Percentiles rank a stretch among this genome's conserved stretches.
These are phyloP conservation scores for Alternaria gaisen DNA, from an alignment of 2,329 filamentous ascomycete genomes.

Conservation along the genomic window DNA sequence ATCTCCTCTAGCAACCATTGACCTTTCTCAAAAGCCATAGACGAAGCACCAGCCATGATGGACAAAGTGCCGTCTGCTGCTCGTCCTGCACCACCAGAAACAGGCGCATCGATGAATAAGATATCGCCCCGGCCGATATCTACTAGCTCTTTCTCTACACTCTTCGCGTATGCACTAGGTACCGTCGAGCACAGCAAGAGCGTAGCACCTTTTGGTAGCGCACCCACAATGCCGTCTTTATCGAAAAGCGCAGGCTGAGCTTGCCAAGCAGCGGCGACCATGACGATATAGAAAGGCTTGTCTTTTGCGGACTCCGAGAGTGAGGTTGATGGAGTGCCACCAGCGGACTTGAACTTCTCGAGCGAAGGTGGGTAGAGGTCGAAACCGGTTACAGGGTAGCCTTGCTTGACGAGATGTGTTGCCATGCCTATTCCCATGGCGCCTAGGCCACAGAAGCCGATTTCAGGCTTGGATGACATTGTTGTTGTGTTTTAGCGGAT, in stretches of 20 bases:
- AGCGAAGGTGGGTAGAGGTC: conserved; percentile 75
- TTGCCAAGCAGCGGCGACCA: conserved; percentile 78
- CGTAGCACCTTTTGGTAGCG: conserved; percentile 65
- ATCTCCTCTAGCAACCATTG: conserved; percentile 69
- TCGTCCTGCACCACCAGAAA: conserved; percentile 74
- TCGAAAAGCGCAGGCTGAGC: conserved; percentile 72
- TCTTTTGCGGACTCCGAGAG: conserved; percentile 68
- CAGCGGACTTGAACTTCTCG: conserved; percentile 69
- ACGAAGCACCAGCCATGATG: conserved; percentile 74
- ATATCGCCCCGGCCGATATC: conserved; percentile 68
- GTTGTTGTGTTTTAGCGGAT: neutral
- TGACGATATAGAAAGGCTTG: conserved; percentile 71
- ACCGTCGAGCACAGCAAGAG: conserved; percentile 77
- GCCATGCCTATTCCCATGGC: conserved; percentile 88
- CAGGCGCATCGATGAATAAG: conserved; percentile 73
- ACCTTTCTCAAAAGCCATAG: conserved; percentile 65
- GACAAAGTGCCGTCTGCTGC: conserved; percentile 76
- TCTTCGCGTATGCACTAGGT: conserved; percentile 70
- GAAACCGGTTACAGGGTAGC: conserved; percentile 74
- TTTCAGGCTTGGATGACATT: conserved; percentile 55
- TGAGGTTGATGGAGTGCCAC: conserved; percentile 67
- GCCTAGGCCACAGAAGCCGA: conserved; percentile 78
- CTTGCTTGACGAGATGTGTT: conserved; percentile 72
- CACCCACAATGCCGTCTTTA: conserved; percentile 59
- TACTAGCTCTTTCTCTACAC: conserved; percentile 66